Percentiles rank a stretch among this genome's conserved stretches.
Conservation (phyloP, 2,329 filamentous ascomycete genomes). For the Fusarium devonianum region DNA sequence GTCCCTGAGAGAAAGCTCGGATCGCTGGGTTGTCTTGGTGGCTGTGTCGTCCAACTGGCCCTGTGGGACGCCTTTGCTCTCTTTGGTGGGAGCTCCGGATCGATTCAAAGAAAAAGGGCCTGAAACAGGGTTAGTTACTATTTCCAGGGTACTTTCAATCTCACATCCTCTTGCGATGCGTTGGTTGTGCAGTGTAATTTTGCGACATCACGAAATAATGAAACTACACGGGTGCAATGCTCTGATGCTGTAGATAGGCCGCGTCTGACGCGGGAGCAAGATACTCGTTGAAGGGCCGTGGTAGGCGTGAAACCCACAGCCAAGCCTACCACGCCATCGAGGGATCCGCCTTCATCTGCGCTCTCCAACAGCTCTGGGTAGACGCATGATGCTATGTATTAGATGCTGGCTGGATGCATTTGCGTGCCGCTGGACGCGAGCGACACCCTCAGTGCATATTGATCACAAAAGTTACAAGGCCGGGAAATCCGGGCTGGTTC, state of each 20-base stretch:
- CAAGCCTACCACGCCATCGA: slow-evolving; percentile 11
- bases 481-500: not conserved
- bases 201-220: slow-evolving; percentile 1
- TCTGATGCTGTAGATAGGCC: not conserved
- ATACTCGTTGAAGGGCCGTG: slow-evolving; percentile 3
- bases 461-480: no score
- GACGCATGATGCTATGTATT: no score
- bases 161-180: not conserved
- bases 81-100: slow-evolving; percentile 5
- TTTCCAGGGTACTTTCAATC: no score
- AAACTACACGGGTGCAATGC: not conserved
- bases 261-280: slow-evolving; percentile 4
- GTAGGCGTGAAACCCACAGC: slow-evolving; percentile 22
- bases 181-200: no score
- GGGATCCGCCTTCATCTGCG: slow-evolving; percentile 16
- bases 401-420: not conserved
- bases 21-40: slow-evolving; percentile 21
- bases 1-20: slow-evolving; percentile 17
- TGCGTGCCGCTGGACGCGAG: slow-evolving; percentile 21
- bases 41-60: slow-evolving; percentile 17
- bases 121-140: no score
- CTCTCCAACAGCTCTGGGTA: not conserved
- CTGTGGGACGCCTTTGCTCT: slow-evolving; percentile 8
- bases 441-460: no score
- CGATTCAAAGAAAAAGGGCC: slow-evolving; percentile 16